Percentiles rank a stretch among this genome's conserved stretches.
Conservation (phyloP, 345 rosid genomes). For the Laguncularia racemosa region DNA sequence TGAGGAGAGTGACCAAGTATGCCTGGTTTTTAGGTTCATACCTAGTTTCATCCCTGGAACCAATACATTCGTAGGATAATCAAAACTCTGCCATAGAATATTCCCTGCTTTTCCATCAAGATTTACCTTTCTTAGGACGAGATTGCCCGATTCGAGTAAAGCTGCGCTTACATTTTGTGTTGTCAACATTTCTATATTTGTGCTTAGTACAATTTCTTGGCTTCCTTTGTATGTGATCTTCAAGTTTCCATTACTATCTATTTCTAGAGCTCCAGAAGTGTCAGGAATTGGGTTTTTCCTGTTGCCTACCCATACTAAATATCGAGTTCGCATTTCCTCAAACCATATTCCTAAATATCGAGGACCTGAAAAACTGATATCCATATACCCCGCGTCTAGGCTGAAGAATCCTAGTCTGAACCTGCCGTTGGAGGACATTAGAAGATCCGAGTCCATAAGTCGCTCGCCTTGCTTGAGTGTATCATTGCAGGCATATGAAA, state of each 20-base stretch:
- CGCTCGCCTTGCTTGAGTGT: slow-evolving; percentile 33
- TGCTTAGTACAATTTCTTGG: slow-evolving; percentile 23
- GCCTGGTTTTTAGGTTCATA: slow-evolving; percentile 30
- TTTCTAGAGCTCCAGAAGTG: slow-evolving; percentile 39
- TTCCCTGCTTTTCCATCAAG: slow-evolving; percentile 22
- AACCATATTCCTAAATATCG: not conserved
- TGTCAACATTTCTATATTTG: slow-evolving; percentile 8
- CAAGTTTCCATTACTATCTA: slow-evolving; percentile 34
- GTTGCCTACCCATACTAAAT: slow-evolving; percentile 48
- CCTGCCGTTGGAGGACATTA: slow-evolving; percentile 27
- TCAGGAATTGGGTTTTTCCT: slow-evolving; percentile 31
- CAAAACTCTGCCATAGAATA: slow-evolving; percentile 59
- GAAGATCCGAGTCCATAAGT: slow-evolving; percentile 54
- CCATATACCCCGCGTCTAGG: slow-evolving; percentile 36
- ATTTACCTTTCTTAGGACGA: slow-evolving; percentile 24
- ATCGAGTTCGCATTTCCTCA: too few species aligned
- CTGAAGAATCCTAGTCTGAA: slow-evolving; percentile 57
- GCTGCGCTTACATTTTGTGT: slow-evolving; percentile 26
- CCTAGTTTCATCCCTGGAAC: slow-evolving; percentile 64
- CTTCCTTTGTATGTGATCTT: slow-evolving; percentile 30
- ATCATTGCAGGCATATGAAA: too few species aligned
- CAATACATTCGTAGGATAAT: slow-evolving; percentile 38
- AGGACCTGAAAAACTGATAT: slow-evolving; percentile 40
- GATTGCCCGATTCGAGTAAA: slow-evolving; percentile 43
- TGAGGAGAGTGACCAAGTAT: slow-evolving; percentile 39